Evolutionary conservation across 2,329 filamentous ascomycete species (phyloP), one percentile per base, ranked within the genome.

Genomic region (Paecilomyces variotii): DNA sequence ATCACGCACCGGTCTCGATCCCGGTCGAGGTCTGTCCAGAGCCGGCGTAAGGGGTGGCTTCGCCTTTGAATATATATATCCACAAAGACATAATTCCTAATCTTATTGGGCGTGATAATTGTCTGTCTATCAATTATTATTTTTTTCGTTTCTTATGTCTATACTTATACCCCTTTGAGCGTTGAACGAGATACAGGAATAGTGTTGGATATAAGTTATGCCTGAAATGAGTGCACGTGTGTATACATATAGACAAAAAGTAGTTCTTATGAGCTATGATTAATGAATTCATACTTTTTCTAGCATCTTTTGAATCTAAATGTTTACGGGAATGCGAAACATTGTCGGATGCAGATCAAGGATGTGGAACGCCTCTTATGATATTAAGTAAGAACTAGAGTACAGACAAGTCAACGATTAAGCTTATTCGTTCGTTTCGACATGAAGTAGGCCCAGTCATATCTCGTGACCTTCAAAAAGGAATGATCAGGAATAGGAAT

Each of bases 1-100:
- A 67, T 67, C 28, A 65, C 65, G 5, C 64, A 64, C 14, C 60
- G 59, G 9, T 65, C 65, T 26, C 59, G 35, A 4, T 45, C 35
- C 7, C 35, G 35, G 14, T 45, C 35, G 14, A n/a, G 35, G 35
- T 45, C 35, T 45, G 35, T n/a, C 3, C 35, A 45, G 12, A 19
- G 35, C 7, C 14, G 35, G 35, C 30, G 30, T 6, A 45, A 45
- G 35, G 5, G 6, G 5, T 45, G 35, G 35, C n/a, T 45, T 14
- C 35, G 12, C 14, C 12, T 19, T 45, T 45, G 7, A 45, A 19
- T 6, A n/a, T 45, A 19, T 45, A 5, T 14, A 9, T 24, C 2
- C 19, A 19, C 19, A 19, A 45, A n/a, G n/a, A 45, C 4, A 45
- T 45, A 10, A 19, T 45, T 7, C 14, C 5, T 4, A n/a, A 6